A percentile compares a stretch with the other conserved stretches of the same genome.
Evolutionary conservation across 2,329 filamentous ascomycete genomes (phyloP).

Genomic region (Stachybotrys chartarum): DNA sequence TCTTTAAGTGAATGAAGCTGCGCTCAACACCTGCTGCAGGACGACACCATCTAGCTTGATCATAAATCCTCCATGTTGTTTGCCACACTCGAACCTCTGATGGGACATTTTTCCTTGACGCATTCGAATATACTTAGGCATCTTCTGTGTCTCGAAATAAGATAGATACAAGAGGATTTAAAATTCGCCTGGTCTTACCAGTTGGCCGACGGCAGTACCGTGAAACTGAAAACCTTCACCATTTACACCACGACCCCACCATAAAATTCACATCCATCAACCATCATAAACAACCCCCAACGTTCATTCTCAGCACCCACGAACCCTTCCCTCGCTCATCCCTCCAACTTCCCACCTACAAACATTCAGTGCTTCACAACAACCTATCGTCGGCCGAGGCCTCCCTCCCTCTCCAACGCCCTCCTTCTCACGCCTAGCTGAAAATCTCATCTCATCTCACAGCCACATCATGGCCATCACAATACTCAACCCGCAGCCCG

Average conservation of each 20-base stretch:
- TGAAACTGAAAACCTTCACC: slow-evolving; percentile 16
- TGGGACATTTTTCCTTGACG: too few species aligned
- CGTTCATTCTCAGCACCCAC: neutral
- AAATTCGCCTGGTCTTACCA: neutral
- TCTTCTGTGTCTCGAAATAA: too few species aligned
- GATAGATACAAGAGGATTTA: too few species aligned
- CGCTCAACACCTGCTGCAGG: too few species aligned
- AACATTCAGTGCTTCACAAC: neutral
- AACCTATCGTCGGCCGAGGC: neutral
- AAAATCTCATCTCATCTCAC: slow-evolving; percentile 7
- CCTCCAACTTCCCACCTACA: neutral
- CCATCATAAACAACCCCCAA: neutral
- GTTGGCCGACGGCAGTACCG: neutral
- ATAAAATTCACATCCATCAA: neutral
- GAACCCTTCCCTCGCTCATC: neutral
- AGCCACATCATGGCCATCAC: slow-evolving; percentile 37
- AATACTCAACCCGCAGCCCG: slow-evolving; percentile 34
- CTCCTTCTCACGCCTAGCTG: slow-evolving; percentile 1
- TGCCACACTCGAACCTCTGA: too few species aligned
- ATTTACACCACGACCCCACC: neutral
- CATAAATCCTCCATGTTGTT: too few species aligned
- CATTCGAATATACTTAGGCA: too few species aligned
- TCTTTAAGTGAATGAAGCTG: too few species aligned
- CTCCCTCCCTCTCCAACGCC: neutral
- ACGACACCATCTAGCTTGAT: too few species aligned